Evolutionary conservation across 1,284 basidiomycete species (phyloP).

Genomic region (Trichosporon inkin): DNA sequence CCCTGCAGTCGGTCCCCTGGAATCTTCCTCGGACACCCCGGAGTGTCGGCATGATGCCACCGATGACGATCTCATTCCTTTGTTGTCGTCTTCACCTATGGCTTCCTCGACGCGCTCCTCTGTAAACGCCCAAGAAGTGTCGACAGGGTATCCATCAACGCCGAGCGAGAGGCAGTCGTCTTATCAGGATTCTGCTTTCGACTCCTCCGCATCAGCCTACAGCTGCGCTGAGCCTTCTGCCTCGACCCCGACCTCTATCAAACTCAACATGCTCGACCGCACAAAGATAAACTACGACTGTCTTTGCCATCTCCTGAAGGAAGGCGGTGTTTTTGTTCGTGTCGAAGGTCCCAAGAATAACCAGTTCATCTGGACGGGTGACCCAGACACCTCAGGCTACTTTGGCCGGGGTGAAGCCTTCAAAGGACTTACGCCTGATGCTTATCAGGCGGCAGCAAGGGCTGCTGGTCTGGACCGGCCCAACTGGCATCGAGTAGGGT

Average conservation of each 20-base stretch:
- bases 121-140: not conserved
- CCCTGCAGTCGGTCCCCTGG: not conserved
- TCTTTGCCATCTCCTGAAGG: not conserved
- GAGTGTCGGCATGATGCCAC: not conserved
- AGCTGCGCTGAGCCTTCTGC: no score
- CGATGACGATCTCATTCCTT: not conserved
- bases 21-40: not conserved
- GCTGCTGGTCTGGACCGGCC: constrained; percentile 1
- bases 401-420: not conserved
- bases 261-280: not conserved
- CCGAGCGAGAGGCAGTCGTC: not conserved
- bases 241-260: no score
- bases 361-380: not conserved
- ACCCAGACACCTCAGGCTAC: constrained; percentile 1
- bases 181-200: not conserved
- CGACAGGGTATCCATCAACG: not conserved
- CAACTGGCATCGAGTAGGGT: not conserved
- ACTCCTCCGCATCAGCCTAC: not conserved
- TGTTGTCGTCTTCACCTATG: not conserved
- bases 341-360: constrained; percentile 2
- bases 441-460: constrained; percentile 1
- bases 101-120: not conserved
- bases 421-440: not conserved
- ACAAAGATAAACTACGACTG: not conserved
- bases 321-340: not conserved